Conservation (phyloP, 176 grass and related monocot species). For the Themeda triandra region DNA sequence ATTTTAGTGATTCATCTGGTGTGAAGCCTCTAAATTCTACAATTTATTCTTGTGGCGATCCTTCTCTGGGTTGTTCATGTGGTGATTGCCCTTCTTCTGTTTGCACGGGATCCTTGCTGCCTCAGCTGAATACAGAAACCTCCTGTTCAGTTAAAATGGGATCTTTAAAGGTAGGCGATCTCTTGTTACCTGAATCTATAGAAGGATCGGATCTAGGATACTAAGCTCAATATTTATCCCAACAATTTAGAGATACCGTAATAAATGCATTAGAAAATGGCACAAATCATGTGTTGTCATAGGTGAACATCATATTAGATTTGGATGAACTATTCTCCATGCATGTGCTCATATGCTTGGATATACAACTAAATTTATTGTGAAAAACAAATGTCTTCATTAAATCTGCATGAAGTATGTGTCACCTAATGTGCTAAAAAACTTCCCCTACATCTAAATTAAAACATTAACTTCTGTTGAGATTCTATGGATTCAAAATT, state of each 20-base stretch:
- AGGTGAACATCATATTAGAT: not conserved
- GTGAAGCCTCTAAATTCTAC: conserved; percentile 86
- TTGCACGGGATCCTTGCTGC: conserved; percentile 49
- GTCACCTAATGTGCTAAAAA: not conserved
- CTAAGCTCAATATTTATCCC: not conserved
- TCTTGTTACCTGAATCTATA: conserved; percentile 26
- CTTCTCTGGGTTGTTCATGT: conserved; percentile 92
- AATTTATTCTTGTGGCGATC: conserved; percentile 90
- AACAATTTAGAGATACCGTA: not conserved
- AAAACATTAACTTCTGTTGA: not conserved
- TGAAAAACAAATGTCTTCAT: conserved; percentile 15
- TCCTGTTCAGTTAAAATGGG: conserved; percentile 76
- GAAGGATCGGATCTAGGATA: not conserved
- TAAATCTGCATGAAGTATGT: conserved; percentile 13
- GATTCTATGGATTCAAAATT: not conserved
- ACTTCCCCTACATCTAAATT: not conserved
- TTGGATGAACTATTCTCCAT: not conserved
- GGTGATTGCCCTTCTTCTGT: conserved; percentile 92
- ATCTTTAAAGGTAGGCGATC: conserved; percentile 69
- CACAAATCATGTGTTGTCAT: not conserved
- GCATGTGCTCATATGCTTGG: not conserved
- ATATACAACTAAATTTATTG: conserved; percentile 1
- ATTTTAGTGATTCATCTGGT: conserved; percentile 50
- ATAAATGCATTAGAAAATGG: conserved; percentile 7
- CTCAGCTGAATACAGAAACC: conserved; percentile 36